Conservation (phyloP, 768 basidiomycete genomes). For the Suillus plorans region DNA sequence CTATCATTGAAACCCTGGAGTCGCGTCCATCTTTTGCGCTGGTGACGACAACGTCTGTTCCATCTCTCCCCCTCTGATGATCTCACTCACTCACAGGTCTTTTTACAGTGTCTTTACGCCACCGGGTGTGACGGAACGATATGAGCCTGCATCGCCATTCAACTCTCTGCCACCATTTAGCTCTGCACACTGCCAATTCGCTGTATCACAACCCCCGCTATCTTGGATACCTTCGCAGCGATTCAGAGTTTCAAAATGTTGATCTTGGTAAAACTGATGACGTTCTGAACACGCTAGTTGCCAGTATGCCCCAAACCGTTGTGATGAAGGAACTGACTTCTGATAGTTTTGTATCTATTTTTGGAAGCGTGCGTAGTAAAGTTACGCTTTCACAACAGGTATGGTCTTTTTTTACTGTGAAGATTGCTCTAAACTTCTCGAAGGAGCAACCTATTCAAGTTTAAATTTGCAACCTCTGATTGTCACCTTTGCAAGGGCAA, state of each 20-base stretch:
- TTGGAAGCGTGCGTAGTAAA: conserved; percentile 37
- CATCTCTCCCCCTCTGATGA: neutral
- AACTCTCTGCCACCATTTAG: conserved; percentile 35
- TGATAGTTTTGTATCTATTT: conserved; percentile 33
- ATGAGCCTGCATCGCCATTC: conserved; percentile 35
- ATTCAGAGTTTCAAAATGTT: conserved; percentile 35
- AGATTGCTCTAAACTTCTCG: conserved; percentile 7
- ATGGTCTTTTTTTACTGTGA: conserved; percentile 12
- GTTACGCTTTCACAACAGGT: conserved; percentile 22
- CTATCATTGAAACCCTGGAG: conserved; percentile 72
- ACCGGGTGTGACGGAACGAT: conserved; percentile 23
- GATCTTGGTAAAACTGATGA: conserved; percentile 43
- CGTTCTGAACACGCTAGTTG: conserved; percentile 40
- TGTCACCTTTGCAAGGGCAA: conserved; percentile 50
- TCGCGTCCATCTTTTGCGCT: conserved; percentile 95
- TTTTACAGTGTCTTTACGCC: conserved; percentile 19
- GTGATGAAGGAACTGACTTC: conserved; percentile 41
- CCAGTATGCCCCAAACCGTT: conserved; percentile 41
- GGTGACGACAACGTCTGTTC: conserved; percentile 89
- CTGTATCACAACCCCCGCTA: conserved; percentile 35
- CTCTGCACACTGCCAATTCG: conserved; percentile 27
- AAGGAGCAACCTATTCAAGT: conserved; percentile 38
- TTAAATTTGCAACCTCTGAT: conserved; percentile 46
- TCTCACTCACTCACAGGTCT: conserved; percentile 3
- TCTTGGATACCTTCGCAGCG: conserved; percentile 39